Conservation (phyloP, 768 basidiomycete species). For the Calocybe indica region DNA sequence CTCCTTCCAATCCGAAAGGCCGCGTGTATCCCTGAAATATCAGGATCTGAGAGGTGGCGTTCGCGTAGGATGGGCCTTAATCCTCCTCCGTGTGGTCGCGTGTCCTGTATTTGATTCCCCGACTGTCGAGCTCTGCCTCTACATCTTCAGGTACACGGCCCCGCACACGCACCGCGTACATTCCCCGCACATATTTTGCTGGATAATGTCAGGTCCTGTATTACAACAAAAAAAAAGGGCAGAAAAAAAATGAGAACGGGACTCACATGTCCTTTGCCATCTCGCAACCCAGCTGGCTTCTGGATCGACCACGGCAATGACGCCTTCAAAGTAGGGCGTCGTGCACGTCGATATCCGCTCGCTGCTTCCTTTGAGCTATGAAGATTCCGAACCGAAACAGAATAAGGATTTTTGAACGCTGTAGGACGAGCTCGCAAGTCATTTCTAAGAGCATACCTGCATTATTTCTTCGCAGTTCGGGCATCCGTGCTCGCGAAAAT, state of each 20-base stretch:
- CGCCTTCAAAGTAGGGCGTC: constrained; percentile 88
- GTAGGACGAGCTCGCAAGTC: background rate
- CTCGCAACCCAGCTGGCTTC: constrained; percentile 91
- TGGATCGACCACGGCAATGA: constrained; percentile 82
- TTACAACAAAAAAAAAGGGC: background rate
- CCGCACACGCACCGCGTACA: constrained; percentile 90
- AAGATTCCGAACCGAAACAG: background rate
- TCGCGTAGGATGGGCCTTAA: constrained; percentile 18
- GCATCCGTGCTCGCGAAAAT: constrained; percentile 84
- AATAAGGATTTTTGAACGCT: background rate
- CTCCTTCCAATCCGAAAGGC: too few relatives aligned
- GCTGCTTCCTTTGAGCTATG: constrained; percentile 79
- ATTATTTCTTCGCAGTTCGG: constrained; percentile 97
- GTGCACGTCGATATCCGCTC: constrained; percentile 86
- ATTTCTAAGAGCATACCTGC: constrained; percentile 48
- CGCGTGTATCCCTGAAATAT: too few relatives aligned
- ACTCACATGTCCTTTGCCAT: constrained; percentile 91
- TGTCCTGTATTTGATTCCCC: constrained; percentile 81
- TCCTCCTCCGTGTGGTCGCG: constrained; percentile 77
- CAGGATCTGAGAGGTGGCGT: too few relatives aligned
- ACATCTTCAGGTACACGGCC: constrained; percentile 84
- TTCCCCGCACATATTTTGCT: constrained; percentile 89
- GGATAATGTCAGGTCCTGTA: constrained; percentile 5
- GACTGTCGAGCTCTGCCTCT: constrained; percentile 69
- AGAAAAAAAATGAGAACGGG: background rate